Evolutionary conservation across 805 yeast genomes (phyloP), one percentile per base, ranked within the genome.

Genomic region (Starmerella bombi): DNA sequence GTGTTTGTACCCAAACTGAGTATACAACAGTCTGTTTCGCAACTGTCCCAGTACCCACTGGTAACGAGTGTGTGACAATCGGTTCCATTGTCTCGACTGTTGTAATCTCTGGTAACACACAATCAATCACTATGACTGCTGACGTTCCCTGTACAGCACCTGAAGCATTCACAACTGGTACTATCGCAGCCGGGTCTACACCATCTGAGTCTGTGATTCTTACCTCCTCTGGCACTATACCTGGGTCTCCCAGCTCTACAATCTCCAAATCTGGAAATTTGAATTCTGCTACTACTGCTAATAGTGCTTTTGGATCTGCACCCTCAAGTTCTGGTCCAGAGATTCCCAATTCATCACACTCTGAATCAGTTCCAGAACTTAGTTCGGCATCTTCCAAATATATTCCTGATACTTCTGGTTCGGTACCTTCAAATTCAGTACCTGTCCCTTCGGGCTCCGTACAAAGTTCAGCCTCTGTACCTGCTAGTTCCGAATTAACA

Each of bases 61-160:
- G 20, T 5, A 25, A 29, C 17, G 46, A 39, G 31, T 43, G 43
- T 23, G 30, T 35, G n/a, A 39, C 50, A 3, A 17, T 32, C 34
- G 37, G 47, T 2, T 27, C 37, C 2, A 16, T 40, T 14, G 27
- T 33, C 18, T 37, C 45, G 16, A 37, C 46, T 7, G 41, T 37
- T 4, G 12, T 44, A 3, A 33, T 49, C 9, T 41, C 44, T 18
- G 45, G 47, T 6, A 44, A 36, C 9, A 40, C 49, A 8, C 36
- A 34, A n/a, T 19, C 21, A 6, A 37, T 39, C 12, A 42, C 45
- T 3, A 32, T 45, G 8, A 34, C 46, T 2, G 45, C 45, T 2
- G 42, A 46, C 9, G 32, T 44, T n/a, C 50, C 50, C 2, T 47
- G 49, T 28, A 42, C 34, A 16, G 38, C 38, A n/a, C 22, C 37